Percentiles rank a stretch among this genome's conserved stretches.
These are phyloP conservation scores for Strigomonas oncopelti DNA, from an alignment of 208 protist genomes.

Conservation along the genomic window DNA sequence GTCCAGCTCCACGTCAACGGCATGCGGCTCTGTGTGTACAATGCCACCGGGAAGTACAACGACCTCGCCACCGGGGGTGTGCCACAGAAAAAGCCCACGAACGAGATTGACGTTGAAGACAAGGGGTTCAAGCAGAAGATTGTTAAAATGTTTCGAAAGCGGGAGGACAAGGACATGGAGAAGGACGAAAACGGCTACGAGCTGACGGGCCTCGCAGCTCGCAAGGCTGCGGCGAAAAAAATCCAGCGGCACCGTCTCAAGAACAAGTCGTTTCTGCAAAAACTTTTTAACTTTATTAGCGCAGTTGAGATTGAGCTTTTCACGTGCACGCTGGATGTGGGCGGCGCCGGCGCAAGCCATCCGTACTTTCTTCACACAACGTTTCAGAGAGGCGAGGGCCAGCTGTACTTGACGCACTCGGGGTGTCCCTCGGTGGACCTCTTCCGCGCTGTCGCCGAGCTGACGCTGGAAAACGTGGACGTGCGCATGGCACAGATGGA, in stretches of 20 bases:
- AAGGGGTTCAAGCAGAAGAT: slow-evolving; percentile 8
- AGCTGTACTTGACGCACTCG: slow-evolving; percentile 57
- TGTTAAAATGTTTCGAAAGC: slow-evolving; percentile 17
- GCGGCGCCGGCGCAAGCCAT: slow-evolving; percentile 45
- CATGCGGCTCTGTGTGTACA: slow-evolving; percentile 72
- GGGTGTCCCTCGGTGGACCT: slow-evolving; percentile 62
- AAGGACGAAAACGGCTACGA: slow-evolving; percentile 20
- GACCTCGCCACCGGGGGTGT: slow-evolving; percentile 25
- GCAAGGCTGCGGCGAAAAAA: slow-evolving; percentile 31
- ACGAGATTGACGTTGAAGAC: not conserved
- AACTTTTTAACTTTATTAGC: slow-evolving; percentile 73
- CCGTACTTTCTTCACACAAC: slow-evolving; percentile 79
- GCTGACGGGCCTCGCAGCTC: slow-evolving; percentile 16
- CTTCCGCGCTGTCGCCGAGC: slow-evolving; percentile 66
- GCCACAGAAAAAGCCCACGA: not conserved
- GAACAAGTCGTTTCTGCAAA: slow-evolving; percentile 43
- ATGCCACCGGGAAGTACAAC: slow-evolving; percentile 78
- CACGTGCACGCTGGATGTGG: slow-evolving; percentile 67
- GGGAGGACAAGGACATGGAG: slow-evolving; percentile 13
- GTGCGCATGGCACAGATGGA: slow-evolving; percentile 69
- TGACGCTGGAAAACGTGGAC: slow-evolving; percentile 70
- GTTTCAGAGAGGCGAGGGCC: slow-evolving; percentile 65
- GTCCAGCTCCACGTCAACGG: slow-evolving; percentile 83
- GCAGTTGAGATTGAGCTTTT: slow-evolving; percentile 76
- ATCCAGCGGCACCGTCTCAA: slow-evolving; percentile 44